Percentiles rank a stretch among this genome's conserved stretches.
These are phyloP conservation scores for Forsythia suspensa DNA, from an alignment of 257 asterid genomes.

Conservation along the genomic window DNA sequence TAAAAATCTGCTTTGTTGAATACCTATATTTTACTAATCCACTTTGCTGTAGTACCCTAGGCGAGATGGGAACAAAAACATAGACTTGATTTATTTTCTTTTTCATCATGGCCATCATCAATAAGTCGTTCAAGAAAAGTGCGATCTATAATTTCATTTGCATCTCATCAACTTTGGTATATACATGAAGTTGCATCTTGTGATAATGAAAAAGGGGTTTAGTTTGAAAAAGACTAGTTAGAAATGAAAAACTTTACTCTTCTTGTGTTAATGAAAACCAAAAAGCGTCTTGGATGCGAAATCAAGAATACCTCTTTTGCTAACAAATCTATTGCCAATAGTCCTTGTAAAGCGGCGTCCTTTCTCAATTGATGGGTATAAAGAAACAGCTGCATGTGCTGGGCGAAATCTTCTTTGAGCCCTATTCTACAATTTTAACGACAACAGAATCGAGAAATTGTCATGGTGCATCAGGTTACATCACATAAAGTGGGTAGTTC, in stretches of 20 bases:
- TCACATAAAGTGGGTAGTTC: neutral
- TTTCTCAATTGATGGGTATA: slow-evolving; percentile 78
- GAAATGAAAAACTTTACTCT: slow-evolving; percentile 7
- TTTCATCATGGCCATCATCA: no score
- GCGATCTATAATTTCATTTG: no score
- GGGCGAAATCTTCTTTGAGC: slow-evolving; percentile 99
- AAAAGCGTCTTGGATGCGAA: slow-evolving; percentile 6
- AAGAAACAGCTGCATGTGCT: slow-evolving; percentile 68
- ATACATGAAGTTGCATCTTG: no score
- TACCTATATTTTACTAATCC: no score
- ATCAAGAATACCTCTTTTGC: slow-evolving; percentile 80
- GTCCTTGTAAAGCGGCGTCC: slow-evolving; percentile 93
- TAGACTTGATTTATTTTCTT: no score
- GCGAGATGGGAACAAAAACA: no score
- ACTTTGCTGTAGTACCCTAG: no score
- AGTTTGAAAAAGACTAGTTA: slow-evolving; percentile 17
- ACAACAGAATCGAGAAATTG: slow-evolving; percentile 13
- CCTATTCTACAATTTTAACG: slow-evolving; percentile 45
- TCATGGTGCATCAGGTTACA: slow-evolving; percentile 4
- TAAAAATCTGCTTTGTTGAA: no score
- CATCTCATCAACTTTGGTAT: no score
- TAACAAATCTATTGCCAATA: no score
- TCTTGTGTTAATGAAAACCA: slow-evolving; percentile 9
- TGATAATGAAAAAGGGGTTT: no score
- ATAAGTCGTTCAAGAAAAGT: no score